These are phyloP conservation scores for Polygonum maritimum DNA, from an alignment of 148 eudicot species.

Conservation along the genomic window DNA sequence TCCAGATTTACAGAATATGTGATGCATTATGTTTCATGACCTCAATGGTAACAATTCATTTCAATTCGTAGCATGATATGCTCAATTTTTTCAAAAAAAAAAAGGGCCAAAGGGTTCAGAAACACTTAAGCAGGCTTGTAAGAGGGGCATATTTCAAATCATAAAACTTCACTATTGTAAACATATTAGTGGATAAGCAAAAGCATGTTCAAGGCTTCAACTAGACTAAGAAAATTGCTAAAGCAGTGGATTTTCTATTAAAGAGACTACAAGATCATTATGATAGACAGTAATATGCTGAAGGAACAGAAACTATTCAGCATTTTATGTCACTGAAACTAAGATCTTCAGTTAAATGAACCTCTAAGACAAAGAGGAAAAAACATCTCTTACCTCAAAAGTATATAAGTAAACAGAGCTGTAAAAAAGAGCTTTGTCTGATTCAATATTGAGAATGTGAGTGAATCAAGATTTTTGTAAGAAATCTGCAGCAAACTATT, in stretches of 20 bases:
- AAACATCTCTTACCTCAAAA: constrained; percentile 55
- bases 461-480: constrained; percentile 90
- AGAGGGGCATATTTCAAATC: not conserved
- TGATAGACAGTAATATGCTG: not conserved
- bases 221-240: not conserved
- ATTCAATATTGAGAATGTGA: constrained; percentile 91
- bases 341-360: not conserved
- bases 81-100: not conserved
- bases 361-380: not conserved
- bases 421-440: constrained; percentile 91
- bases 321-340: not conserved
- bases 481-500: constrained; percentile 95
- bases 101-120: not conserved
- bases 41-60: not conserved
- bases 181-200: not conserved
- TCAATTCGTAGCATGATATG: not conserved
- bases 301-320: not conserved
- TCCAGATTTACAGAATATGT: not conserved
- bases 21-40: not conserved
- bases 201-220: not conserved
- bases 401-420: constrained; percentile 75
- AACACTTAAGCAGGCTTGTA: not conserved
- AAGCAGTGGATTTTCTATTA: not conserved
- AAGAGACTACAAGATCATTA: not conserved
- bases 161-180: not conserved